These are phyloP conservation scores for Plasmodium vivax DNA, from an alignment of 169 alveolate species.

Conservation along the genomic window DNA sequence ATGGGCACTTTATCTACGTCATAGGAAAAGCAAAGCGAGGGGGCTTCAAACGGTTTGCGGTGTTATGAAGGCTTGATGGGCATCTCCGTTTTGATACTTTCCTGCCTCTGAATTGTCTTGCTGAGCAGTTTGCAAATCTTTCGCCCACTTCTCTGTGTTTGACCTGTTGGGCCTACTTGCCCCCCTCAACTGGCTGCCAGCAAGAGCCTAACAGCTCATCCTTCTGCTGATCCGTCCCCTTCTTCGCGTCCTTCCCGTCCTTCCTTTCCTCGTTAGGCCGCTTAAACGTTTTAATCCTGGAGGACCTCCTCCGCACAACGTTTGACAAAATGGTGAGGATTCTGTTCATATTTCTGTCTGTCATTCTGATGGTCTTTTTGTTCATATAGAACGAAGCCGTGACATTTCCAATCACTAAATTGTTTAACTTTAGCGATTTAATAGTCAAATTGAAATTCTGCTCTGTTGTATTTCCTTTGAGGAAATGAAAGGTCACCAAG, in stretches of 20 bases:
- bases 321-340: conserved; percentile 29
- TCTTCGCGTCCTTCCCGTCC: neutral
- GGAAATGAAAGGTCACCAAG: conserved; percentile 58
- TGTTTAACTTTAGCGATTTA: conserved; percentile 34
- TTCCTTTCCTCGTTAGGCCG: neutral
- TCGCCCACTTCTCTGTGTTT: neutral
- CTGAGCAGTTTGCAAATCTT: neutral
- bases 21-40: neutral
- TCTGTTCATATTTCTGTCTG: conserved; percentile 28
- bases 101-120: neutral
- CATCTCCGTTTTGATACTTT: neutral
- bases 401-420: conserved; percentile 22
- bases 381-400: conserved; percentile 70
- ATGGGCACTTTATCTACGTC: neutral
- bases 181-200: conserved; percentile 51
- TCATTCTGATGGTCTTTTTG: conserved; percentile 32
- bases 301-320: conserved; percentile 42
- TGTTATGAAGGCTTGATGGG: neutral
- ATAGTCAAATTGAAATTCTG: conserved; percentile 28
- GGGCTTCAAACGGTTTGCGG: neutral
- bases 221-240: neutral
- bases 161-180: neutral
- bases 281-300: conserved; percentile 39
- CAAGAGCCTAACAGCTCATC: conserved; percentile 67
- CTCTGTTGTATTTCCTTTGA: conserved; percentile 38